A percentile compares a stretch with the other conserved stretches of the same genome.
These are phyloP conservation scores for Sorghum bicolor DNA, from an alignment of 176 grass and related monocot species.

Conservation along the genomic window Sorghum_bicolor_NCBIv3 NC_012872.2:5332001-5332500, in stretches of 20 bases:
- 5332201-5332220: slow-evolving; percentile 48
- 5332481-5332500: slow-evolving; percentile 95
- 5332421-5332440: slow-evolving; percentile 63
- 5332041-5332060: background rate
- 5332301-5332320: slow-evolving; percentile 61
- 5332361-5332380: slow-evolving; percentile 71
- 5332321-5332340: slow-evolving; percentile 56
- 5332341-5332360: slow-evolving; percentile 27
- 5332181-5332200: slow-evolving; percentile 34
- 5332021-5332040: background rate
- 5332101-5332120: slow-evolving; percentile 35
- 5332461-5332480: slow-evolving; percentile 84
- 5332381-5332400: slow-evolving; percentile 79
- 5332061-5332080: background rate
- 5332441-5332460: slow-evolving; percentile 44
- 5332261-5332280: background rate
- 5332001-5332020: slow-evolving; percentile 4
- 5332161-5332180: slow-evolving; percentile 20
- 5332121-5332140: slow-evolving; percentile 10
- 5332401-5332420: slow-evolving; percentile 73
- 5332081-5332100: slow-evolving; percentile 8
- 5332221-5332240: slow-evolving; percentile 38
- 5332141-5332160: background rate
- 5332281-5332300: background rate
- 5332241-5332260: background rate